Evolutionary conservation across 495 filamentous ascomycete genomes (phyloP), one percentile per base, ranked within the genome.

Genomic region (Margaritispora aquatica): DNA sequence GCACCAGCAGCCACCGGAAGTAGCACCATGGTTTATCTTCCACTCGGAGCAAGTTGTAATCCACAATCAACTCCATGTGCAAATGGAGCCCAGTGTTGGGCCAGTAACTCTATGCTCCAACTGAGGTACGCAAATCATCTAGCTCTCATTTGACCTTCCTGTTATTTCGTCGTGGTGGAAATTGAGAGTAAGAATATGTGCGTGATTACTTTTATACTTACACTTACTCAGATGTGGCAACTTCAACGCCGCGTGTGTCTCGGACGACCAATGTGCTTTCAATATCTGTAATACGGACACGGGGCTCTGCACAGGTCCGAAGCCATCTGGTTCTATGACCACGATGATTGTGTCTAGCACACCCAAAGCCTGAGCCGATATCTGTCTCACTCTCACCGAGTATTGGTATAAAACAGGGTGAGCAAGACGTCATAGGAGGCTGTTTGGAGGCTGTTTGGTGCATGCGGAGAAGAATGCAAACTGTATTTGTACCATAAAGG

Each of bases 211-310:
- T n/a, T n/a, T n/a, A n/a, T n/a, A n/a, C n/a, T n/a, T n/a, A n/a
- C n/a, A n/a, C n/a, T n/a, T n/a, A n/a, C n/a, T n/a, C n/a, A n/a
- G n/a, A n/a, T n/a, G 57, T 20, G 57, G 57, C 2, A 53, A 53
- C 21, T 59, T 59, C 50, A 49, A 59, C 22, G 57, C 57, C 10
- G 26, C 51, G 9, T 59, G 57, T 26, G 54, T 9, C 1, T 44
- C 57, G 13, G 50, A 59, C 34, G 17, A 11, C 21, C 57, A 59
- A 20, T 59, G 57, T 23, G 57, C 57, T 4, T 53, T 47, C 23
- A 54, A 59, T 24, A 53, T 20, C 4, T 59, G 57, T 22, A 50
- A 26, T 46, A 55, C 47, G 20, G 44, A 48, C 17, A 23, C 21
- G 5, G 47, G 47, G 26, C 47, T 50, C 17, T 50, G 47, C 47